These are phyloP conservation scores for Glomus cerebriforme DNA, from an alignment of 192 early-diverging fungal species.

Conservation along the genomic window DNA sequence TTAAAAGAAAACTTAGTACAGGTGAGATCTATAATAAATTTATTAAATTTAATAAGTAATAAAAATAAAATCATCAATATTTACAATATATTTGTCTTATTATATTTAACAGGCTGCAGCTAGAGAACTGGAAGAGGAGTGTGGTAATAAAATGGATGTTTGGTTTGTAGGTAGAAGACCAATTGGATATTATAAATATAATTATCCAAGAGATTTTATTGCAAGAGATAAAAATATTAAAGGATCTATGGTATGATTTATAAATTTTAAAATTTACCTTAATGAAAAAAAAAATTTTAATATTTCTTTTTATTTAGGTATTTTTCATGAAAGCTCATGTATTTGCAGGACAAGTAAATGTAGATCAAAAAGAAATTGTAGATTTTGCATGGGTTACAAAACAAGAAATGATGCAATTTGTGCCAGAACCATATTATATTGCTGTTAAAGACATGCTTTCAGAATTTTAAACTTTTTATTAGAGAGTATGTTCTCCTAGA, in stretches of 20 bases:
- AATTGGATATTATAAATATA: constrained; percentile 67
- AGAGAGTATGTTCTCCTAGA: too few species aligned
- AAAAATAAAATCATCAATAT: too few species aligned
- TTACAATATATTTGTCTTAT: too few species aligned
- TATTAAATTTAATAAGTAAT: constrained; percentile 6
- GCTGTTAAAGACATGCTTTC: constrained; percentile 58
- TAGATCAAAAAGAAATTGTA: constrained; percentile 57
- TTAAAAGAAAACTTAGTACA: constrained; percentile 70
- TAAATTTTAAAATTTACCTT: background rate
- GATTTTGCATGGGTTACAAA: constrained; percentile 80
- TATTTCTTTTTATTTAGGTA: constrained; percentile 47
- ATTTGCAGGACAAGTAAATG: constrained; percentile 69
- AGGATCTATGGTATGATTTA: constrained; percentile 16
- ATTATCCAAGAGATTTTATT: constrained; percentile 33
- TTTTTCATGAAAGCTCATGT: constrained; percentile 90
- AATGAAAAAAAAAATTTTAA: background rate
- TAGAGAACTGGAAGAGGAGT: constrained; percentile 67
- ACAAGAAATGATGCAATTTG: constrained; percentile 61
- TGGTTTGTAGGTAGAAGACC: constrained; percentile 89
- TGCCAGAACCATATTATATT: constrained; percentile 50
- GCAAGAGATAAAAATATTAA: background rate
- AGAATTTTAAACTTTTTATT: constrained; percentile 42
- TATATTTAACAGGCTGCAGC: constrained; percentile 62
- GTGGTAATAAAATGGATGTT: constrained; percentile 75
- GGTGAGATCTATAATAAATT: constrained; percentile 39